A percentile compares a stretch with the other conserved stretches of the same genome.
Evolutionary conservation across 1,284 basidiomycete species (phyloP).

Genomic region (Ganoderma boninense): DNA sequence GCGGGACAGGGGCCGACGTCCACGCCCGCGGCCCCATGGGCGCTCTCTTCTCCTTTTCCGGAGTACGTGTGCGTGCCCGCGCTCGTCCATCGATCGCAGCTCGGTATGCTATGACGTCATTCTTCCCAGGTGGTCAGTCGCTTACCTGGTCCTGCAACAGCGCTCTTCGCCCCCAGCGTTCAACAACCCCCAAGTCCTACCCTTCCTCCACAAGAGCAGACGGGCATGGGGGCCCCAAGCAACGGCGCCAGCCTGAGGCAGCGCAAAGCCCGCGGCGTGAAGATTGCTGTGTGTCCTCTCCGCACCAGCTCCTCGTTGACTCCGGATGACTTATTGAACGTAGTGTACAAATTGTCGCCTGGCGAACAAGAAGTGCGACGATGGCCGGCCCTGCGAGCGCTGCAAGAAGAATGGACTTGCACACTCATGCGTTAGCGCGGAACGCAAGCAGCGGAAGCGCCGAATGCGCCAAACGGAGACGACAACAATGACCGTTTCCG

Average conservation of each 20-base stretch:
- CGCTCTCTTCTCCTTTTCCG: slow-evolving; percentile 13
- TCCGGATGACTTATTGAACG: slow-evolving; percentile 11
- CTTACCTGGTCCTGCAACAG: not conserved
- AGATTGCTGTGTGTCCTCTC: slow-evolving; percentile 26
- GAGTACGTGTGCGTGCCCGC: slow-evolving; percentile 21
- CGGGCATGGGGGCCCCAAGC: not conserved
- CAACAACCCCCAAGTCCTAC: not conserved
- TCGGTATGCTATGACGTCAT: slow-evolving; percentile 16
- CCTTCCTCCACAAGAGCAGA: not conserved
- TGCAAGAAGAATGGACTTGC: slow-evolving; percentile 18
- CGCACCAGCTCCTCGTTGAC: not conserved
- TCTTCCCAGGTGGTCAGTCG: not conserved
- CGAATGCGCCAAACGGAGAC: slow-evolving; percentile 11
- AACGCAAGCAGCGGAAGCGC: slow-evolving; percentile 19
- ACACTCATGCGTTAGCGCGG: slow-evolving; percentile 21
- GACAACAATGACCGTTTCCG: slow-evolving; percentile 11
- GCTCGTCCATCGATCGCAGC: slow-evolving; percentile 26
- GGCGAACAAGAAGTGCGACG: slow-evolving; percentile 30
- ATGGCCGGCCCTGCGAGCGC: slow-evolving; percentile 25
- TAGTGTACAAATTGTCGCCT: slow-evolving; percentile 29
- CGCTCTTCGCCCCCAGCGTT: not conserved
- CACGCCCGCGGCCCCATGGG: not conserved
- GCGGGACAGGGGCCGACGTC: slow-evolving; percentile 5
- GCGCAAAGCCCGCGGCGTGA: slow-evolving; percentile 26
- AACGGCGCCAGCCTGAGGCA: not conserved